phyloP scores from a whole-genome alignment of 1,284 basidiomycete genomes.

The Puccinia polysora region DNA sequence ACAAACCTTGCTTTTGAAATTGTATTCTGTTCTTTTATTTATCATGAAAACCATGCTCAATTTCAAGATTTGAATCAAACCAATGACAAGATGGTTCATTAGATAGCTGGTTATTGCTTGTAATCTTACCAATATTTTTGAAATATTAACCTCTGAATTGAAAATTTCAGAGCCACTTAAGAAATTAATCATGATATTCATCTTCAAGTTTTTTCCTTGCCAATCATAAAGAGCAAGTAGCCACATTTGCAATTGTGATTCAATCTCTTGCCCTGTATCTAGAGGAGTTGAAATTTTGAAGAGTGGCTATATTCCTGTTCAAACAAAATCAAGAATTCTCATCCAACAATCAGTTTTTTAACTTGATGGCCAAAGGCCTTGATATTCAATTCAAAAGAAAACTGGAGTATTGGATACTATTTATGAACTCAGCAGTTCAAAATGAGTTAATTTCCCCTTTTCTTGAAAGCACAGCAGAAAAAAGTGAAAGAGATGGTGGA shows the following conservation, averaged over 20 bases:
- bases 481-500: slow-evolving; percentile 33
- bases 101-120: no score
- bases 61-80: no score
- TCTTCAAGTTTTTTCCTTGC: not conserved
- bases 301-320: slow-evolving; percentile 9
- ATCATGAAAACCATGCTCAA: no score
- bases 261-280: slow-evolving; percentile 22
- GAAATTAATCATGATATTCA: slow-evolving; percentile 8
- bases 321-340: slow-evolving; percentile 8
- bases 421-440: not conserved
- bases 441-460: slow-evolving; percentile 16
- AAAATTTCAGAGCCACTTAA: no score
- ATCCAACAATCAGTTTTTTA: slow-evolving; percentile 29
- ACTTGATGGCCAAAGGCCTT: slow-evolving; percentile 36
- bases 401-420: not conserved
- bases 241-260: slow-evolving; percentile 11
- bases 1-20: no score
- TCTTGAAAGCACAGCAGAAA: slow-evolving; percentile 24
- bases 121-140: no score
- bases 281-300: slow-evolving; percentile 30
- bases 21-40: no score
- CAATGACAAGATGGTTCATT: no score
- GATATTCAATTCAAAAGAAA: slow-evolving; percentile 14
- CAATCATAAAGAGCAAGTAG: slow-evolving; percentile 21
- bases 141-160: no score